Conservation (phyloP, 306 rosid species). For the Lathyrus sativus region DNA sequence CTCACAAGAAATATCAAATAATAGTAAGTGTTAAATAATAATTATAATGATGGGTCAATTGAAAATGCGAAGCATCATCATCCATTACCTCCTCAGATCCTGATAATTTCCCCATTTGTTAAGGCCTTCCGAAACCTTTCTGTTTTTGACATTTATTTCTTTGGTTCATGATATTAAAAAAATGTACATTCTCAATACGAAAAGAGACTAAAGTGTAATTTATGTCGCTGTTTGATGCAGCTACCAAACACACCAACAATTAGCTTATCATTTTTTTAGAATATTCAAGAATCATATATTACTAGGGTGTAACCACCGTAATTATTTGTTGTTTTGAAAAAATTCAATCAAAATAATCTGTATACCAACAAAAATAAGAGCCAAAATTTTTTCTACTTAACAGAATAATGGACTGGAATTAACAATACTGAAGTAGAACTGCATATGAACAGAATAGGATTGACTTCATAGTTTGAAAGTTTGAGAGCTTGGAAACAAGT, state of each 20-base stretch:
- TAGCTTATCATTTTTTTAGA: not conserved
- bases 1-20: not conserved
- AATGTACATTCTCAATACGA: not conserved
- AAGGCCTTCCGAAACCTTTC: not conserved
- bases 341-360: slow-evolving; percentile 28
- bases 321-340: slow-evolving; percentile 7
- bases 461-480: slow-evolving; percentile 32
- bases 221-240: not conserved
- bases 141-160: not conserved
- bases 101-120: not conserved
- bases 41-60: slow-evolving; percentile 1
- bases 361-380: slow-evolving; percentile 25
- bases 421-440: slow-evolving; percentile 22
- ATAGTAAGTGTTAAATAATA: not conserved
- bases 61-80: not conserved
- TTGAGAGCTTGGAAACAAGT: slow-evolving; percentile 29
- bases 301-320: slow-evolving; percentile 6
- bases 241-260: not conserved
- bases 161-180: not conserved
- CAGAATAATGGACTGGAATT: slow-evolving; percentile 34
- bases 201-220: not conserved
- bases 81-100: slow-evolving; percentile 4
- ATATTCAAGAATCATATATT: not conserved
- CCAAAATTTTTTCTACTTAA: slow-evolving; percentile 29
- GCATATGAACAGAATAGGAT: slow-evolving; percentile 37